A percentile compares a stretch with the other conserved stretches of the same genome.
Evolutionary conservation across 1,284 basidiomycete genomes (phyloP).

Genomic region (Melanopsichium pennsylvanicum): DNA sequence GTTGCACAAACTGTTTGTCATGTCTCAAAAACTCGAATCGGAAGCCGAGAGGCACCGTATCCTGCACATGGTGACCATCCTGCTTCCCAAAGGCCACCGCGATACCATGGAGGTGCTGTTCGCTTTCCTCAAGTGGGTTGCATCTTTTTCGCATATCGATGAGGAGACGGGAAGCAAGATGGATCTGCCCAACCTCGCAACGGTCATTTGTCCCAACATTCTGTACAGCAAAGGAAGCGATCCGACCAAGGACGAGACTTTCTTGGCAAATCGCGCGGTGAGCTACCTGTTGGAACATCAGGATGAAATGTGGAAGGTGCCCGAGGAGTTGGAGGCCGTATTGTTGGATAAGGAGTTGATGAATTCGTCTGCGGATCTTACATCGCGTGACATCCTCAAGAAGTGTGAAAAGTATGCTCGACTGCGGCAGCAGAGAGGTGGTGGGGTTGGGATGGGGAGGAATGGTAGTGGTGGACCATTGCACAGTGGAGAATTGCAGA

Average conservation of each 20-base stretch:
- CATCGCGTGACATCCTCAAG: constrained; percentile 58
- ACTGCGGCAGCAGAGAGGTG: constrained; percentile 34
- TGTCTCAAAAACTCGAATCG: constrained; percentile 80
- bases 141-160: constrained; percentile 96
- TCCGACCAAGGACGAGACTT: constrained; percentile 89
- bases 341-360: constrained; percentile 62
- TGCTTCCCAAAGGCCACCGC: constrained; percentile 90
- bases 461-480: constrained; percentile 36
- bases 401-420: constrained; percentile 59
- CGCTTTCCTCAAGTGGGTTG: constrained; percentile 99
- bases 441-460: constrained; percentile 19
- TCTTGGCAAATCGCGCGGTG: constrained; percentile 77
- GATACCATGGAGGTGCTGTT: constrained; percentile 98
- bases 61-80: constrained; percentile 83
- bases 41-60: constrained; percentile 82
- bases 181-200: constrained; percentile 96
- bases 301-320: constrained; percentile 76
- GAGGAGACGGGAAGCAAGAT: constrained; percentile 98
- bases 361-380: constrained; percentile 54
- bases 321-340: constrained; percentile 57
- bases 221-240: constrained; percentile 85
- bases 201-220: constrained; percentile 95
- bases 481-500: constrained; percentile 39
- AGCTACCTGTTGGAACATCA: constrained; percentile 82
- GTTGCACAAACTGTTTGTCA: constrained; percentile 86